Conservation (phyloP, 768 basidiomycete genomes). For the Chlorophyllum brunneum region DNA sequence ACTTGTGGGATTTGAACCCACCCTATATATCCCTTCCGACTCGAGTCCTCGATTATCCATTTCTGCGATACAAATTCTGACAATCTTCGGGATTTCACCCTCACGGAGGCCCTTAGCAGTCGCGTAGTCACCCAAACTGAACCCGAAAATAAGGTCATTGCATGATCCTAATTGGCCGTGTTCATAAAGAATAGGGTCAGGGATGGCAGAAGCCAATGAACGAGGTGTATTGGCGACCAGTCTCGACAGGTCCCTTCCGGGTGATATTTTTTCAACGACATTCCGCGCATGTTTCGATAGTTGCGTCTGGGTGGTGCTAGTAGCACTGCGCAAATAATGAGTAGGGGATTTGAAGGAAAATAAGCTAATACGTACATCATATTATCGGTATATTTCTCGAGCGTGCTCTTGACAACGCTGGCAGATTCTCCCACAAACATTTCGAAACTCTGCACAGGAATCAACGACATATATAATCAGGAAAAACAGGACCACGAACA, state of each 20-base stretch:
- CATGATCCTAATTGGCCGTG: constrained; percentile 82
- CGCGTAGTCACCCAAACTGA: constrained; percentile 85
- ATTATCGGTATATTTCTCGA: constrained; percentile 78
- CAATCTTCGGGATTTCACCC: constrained; percentile 73
- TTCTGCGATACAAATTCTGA: constrained; percentile 77
- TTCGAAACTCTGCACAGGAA: constrained; percentile 62
- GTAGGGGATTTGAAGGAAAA: neutral
- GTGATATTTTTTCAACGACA: constrained; percentile 62
- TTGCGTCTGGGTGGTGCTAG: constrained; percentile 70
- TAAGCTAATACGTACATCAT: constrained; percentile 49
- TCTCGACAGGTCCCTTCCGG: constrained; percentile 63
- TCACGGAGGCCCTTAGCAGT: constrained; percentile 72
- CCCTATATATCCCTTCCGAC: constrained; percentile 78
- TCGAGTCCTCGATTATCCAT: constrained; percentile 78
- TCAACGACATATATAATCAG: neutral
- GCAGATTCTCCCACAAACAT: constrained; percentile 74
- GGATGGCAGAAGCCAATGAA: constrained; percentile 60
- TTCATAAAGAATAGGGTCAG: constrained; percentile 71
- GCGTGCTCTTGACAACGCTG: constrained; percentile 52
- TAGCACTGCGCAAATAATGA: constrained; percentile 49
- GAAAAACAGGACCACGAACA: constrained; percentile 37
- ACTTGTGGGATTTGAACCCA: constrained; percentile 26
- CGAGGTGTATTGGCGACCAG: constrained; percentile 55
- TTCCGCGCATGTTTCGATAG: constrained; percentile 61
- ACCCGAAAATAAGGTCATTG: constrained; percentile 85